Conservation (phyloP, 73 alveolate species). For the Uronychia setigera region DNA sequence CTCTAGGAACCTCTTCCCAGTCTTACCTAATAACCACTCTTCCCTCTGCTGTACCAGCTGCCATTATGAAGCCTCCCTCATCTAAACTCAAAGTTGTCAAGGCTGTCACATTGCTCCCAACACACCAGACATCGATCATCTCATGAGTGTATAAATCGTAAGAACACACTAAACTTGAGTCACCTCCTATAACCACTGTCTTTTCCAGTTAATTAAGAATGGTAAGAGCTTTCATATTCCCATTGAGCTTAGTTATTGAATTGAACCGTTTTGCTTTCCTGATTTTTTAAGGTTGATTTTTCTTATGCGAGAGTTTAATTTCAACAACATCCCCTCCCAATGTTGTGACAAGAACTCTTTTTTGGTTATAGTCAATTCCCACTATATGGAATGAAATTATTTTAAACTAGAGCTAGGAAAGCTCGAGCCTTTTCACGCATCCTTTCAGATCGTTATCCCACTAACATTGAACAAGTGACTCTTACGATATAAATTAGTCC, state of each 20-base stretch:
- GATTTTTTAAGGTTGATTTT: conserved; percentile 30
- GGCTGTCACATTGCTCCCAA: conserved; percentile 80
- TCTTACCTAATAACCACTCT: conserved; percentile 79
- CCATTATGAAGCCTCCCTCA: conserved; percentile 83
- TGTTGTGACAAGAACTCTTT: conserved; percentile 71
- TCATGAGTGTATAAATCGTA: conserved; percentile 82
- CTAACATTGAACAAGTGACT: not conserved
- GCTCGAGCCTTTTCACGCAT: conserved; percentile 68
- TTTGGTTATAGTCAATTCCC: conserved; percentile 67
- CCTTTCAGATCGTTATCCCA: conserved; percentile 74
- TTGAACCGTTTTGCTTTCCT: conserved; percentile 68
- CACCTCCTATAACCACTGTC: conserved; percentile 80
- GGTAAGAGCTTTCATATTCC: conserved; percentile 65
- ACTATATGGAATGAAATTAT: conserved; percentile 74
- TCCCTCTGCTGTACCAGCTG: conserved; percentile 90
- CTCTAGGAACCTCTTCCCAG: conserved; percentile 86
- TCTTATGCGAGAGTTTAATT: conserved; percentile 51
- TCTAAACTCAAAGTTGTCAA: conserved; percentile 67
- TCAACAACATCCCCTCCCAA: conserved; percentile 88
- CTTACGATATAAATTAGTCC: conserved; percentile 71
- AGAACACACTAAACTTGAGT: conserved; percentile 73
- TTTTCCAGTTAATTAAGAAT: conserved; percentile 68
- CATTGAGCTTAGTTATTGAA: conserved; percentile 76
- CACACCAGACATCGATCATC: conserved; percentile 84
- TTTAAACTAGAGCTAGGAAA: conserved; percentile 67